Evolutionary conservation across 2,329 filamentous ascomycete genomes (phyloP), one percentile per base, ranked within the genome.

Genomic region (Talaromyces verruculosus): DNA sequence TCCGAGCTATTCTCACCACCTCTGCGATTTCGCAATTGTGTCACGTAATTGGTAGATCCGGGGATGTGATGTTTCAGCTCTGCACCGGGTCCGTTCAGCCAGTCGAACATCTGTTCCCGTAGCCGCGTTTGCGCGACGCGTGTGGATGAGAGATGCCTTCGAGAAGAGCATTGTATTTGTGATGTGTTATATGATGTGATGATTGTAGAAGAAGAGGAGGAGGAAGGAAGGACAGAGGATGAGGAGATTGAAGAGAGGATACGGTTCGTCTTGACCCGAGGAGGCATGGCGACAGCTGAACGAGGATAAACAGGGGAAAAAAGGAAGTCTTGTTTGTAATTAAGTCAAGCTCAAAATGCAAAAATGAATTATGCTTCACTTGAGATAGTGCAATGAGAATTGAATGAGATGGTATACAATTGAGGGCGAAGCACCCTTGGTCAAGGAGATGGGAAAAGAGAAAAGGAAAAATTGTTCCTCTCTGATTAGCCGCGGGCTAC

Each of bases 61-160:
- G 77, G 75, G 13, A 69, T 65, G 61, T 77, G 73, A 45, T 74
- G 67, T 59, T 76, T 77, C 7, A 77, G 63, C 8, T 66, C 67
- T 37, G 74, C 67, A 53, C 76, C 78, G 63, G 75, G 70, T 19
- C 67, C 68, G 67, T 84, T 82, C 43, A 89, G 79, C 87, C 87
- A 89, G 68, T 78, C 76, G 70, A 84, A 87, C 81, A 88, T 87
- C 60, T 82, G 77, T 66, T 80, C 78, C 67, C 86, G 83, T 49
- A 84, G 80, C 69, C 79, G 79, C 51, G 85, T 87, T 65, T 80
- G 76, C 35, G 73, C 47, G 55, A 72, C 69, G 55, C 70, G 65
- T 6, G 76, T 75, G n/a, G 71, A 74, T 19, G 76, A 78, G 64
- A 79, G 78, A 15, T 73, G 70, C 17, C 76, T 75, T 19, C 69